Conservation (phyloP, 176 grass and related monocot genomes). For the Eragrostis curvula region DNA sequence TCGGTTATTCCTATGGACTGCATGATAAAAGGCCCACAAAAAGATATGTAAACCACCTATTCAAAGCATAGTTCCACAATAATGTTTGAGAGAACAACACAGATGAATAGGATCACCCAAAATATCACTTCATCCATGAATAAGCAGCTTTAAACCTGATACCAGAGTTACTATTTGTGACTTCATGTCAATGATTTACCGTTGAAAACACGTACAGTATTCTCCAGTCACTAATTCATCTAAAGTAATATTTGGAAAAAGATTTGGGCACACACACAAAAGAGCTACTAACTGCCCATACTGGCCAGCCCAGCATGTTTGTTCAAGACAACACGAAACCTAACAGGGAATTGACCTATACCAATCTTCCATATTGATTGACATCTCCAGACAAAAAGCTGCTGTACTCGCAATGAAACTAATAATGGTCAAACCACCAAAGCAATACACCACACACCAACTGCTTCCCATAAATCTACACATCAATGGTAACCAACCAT, state of each 20-base stretch:
- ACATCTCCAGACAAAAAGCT: conserved; percentile 24
- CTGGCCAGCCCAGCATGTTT: conserved; percentile 1
- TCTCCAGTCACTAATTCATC: background rate
- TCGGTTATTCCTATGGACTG: background rate
- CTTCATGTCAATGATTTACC: background rate
- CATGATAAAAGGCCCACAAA: background rate
- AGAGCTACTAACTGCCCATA: background rate
- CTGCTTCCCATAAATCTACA: conserved; percentile 36
- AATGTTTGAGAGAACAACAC: background rate
- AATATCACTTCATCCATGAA: background rate
- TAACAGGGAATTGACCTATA: conserved; percentile 21
- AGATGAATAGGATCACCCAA: background rate
- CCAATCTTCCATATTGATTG: conserved; percentile 19
- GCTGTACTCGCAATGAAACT: conserved; percentile 22
- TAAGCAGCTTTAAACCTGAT: background rate
- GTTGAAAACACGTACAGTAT: background rate
- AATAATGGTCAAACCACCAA: conserved; percentile 39
- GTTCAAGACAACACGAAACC: conserved; percentile 34
- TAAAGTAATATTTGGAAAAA: background rate
- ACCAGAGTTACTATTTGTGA: background rate
- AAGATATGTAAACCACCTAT: background rate
- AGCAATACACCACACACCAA: conserved; percentile 23
- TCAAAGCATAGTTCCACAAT: background rate
- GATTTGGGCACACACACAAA: background rate
- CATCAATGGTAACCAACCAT: conserved; percentile 25